Conservation (phyloP, 441 rosid species). For the Gossypium schwendimanii region DNA sequence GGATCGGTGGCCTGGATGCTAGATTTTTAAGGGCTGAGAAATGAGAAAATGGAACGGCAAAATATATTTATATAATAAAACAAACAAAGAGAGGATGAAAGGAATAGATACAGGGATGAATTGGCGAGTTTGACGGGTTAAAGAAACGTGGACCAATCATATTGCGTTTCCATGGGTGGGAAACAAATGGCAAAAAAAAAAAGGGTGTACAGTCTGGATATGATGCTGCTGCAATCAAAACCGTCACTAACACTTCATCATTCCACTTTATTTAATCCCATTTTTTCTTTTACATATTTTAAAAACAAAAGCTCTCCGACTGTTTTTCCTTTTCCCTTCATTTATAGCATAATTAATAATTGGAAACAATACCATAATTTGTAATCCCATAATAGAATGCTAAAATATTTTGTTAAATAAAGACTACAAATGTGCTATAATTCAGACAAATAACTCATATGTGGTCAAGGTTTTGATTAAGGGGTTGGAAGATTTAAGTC, state of each 20-base stretch:
- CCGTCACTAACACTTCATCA: neutral
- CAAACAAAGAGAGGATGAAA: neutral
- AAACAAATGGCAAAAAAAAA: neutral
- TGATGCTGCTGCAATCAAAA: neutral
- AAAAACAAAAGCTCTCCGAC: no score
- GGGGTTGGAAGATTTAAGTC: no score
- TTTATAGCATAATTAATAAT: no score
- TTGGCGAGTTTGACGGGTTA: neutral
- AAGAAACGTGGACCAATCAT: neutral
- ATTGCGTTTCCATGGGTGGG: neutral
- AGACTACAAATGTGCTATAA: no score
- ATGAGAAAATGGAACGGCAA: neutral
- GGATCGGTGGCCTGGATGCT: neutral
- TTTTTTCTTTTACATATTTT: no score
- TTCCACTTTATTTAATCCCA: neutral
- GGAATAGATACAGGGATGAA: neutral
- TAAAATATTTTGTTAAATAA: no score
- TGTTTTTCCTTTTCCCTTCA: no score
- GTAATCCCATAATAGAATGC: no score
- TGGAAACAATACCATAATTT: no score
- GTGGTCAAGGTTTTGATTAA: no score
- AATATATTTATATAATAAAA: neutral
- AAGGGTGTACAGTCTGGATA: neutral
- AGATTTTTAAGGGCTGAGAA: neutral
- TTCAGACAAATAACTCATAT: no score